Percentiles rank a stretch among this genome's conserved stretches.
Evolutionary conservation across 805 yeast genomes (phyloP).

Genomic region (Saturnispora silvae): DNA sequence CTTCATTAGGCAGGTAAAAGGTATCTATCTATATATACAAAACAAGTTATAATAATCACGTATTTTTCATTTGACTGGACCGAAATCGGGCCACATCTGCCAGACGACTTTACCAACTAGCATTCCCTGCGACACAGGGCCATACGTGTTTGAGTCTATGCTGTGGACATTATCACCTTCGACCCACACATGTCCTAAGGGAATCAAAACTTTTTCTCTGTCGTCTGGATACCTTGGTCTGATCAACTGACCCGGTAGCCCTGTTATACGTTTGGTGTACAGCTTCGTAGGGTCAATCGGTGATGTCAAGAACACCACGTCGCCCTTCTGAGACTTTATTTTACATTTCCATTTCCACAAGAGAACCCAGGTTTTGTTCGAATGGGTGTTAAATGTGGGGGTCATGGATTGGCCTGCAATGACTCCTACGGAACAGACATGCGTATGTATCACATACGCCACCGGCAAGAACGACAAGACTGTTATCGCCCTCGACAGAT

Average conservation of each 20-base stretch:
- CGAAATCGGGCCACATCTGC: slow-evolving; percentile 68
- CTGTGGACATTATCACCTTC: slow-evolving; percentile 89
- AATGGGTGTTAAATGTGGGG: slow-evolving; percentile 58
- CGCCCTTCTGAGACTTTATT: slow-evolving; percentile 43
- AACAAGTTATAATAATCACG: slow-evolving; percentile 8
- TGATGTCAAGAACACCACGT: slow-evolving; percentile 66
- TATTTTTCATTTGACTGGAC: slow-evolving; percentile 26
- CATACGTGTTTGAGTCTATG: slow-evolving; percentile 77
- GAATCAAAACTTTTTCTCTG: slow-evolving; percentile 47
- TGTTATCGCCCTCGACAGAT: slow-evolving; percentile 23
- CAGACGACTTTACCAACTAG: slow-evolving; percentile 65
- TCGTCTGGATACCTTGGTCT: slow-evolving; percentile 60
- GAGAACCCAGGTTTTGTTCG: slow-evolving; percentile 50
- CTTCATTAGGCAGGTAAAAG: slow-evolving; percentile 2
- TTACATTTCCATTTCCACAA: slow-evolving; percentile 55
- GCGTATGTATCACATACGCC: slow-evolving; percentile 52
- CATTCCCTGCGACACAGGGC: slow-evolving; percentile 76
- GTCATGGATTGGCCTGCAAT: slow-evolving; percentile 80
- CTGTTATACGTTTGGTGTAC: slow-evolving; percentile 75
- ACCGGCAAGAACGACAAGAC: slow-evolving; percentile 75
- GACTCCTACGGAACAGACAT: slow-evolving; percentile 61
- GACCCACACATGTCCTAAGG: slow-evolving; percentile 82
- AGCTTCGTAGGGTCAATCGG: slow-evolving; percentile 71
- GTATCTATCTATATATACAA: neutral
- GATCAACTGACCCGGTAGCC: slow-evolving; percentile 60